Base-by-base conservation (phyloP, 2,329 filamentous ascomycete genomes). In the Epicoccum nigrum region DNA sequence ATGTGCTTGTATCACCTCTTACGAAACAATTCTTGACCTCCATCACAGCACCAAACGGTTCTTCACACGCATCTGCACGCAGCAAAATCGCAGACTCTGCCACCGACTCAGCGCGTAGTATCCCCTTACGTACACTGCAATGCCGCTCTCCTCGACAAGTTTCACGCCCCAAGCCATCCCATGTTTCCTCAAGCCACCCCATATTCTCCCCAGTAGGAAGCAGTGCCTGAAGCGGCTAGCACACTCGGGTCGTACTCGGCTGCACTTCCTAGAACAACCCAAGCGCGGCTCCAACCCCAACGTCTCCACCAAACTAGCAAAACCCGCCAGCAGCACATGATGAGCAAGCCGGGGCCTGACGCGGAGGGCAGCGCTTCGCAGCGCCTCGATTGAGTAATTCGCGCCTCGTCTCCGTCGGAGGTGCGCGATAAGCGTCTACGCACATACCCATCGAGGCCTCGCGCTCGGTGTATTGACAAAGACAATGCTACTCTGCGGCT, bases 261-360 rank as follows among this genome's bases (percentile, higher is more conserved):
- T 32, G 11, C 30, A 21, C 28, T 39, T 40, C 50, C 50, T 6
- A 40, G 25, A 48, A 47, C 33, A 23, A 5, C 19, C 8, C 30
- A 48, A 54, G 50, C 50, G 50, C 9, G 20, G 28, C 21, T 16
- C 16, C 27, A 39, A 45, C 38, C 40, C 37, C 44, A 33, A 45
- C 51, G 48, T 55, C 47, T 49, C 55, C 51, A 55, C 55, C 35
- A 25, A 48, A 57, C 44, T 57, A 57, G 55, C 40, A 57, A 57
- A 52, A 42, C 32, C 37, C 54, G 38, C 28, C 50, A 49, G 47
- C 51, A 47, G 35, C 55, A 47, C 44, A 45, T 55, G 55, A 55
- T 28, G 11, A 31, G 9, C 20, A 13, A 31, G 33, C 34, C 17
- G 35, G 34, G 38, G 20, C 45, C 16, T 17, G 34, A 43, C 31